Evolutionary conservation across 306 rosid species (phyloP), one percentile per base, ranked within the genome.

Genomic region (Mucuna pruriens): DNA sequence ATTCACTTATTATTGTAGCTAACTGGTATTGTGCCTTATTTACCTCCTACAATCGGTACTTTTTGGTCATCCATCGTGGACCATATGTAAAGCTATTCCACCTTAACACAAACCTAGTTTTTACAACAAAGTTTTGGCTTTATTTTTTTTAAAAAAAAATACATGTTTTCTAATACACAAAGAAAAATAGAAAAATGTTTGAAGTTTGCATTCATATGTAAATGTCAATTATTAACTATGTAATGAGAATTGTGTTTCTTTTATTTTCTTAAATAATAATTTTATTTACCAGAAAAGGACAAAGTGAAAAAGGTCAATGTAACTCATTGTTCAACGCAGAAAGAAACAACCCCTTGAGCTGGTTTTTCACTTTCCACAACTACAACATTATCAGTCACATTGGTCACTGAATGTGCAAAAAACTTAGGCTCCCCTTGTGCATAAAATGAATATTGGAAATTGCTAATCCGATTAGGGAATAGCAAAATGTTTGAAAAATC

Each of bases 381-480:
- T 20, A 90, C 92, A 42, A 74, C 87, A 85, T 90, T 90, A 39
- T 85, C 76, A 15, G 88, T 78, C 11, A 88, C 79, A 75, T 88
- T 83, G 8, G 88, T 90, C 71, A 85, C 86, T 2, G 89, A 83
- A 86, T 88, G 88, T 38, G 85, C 65, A 25, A 80, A 67, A 63
- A 88, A 88, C 78, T 81, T 87, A 1, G 61, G 48, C 5, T 51
- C 71, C 39, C 79, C 94, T 69, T 75, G 58, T 11, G 74, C 34
- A 19, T 58, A 55, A 64, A 90, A 65, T 6, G 94, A 85, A 66
- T 90, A 90, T 69, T 87, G 94, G 69, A 88, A 73, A 80, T 85
- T 25, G 2, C 44, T 83, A 38, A 88, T 86, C 75, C 87, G 42
- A 26, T 83, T 58, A 20, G 94, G 90, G 66, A 90, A 88, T 1